phyloP scores from a whole-genome alignment of 495 filamentous ascomycete species.

The Penicillium argentinense region DNA sequence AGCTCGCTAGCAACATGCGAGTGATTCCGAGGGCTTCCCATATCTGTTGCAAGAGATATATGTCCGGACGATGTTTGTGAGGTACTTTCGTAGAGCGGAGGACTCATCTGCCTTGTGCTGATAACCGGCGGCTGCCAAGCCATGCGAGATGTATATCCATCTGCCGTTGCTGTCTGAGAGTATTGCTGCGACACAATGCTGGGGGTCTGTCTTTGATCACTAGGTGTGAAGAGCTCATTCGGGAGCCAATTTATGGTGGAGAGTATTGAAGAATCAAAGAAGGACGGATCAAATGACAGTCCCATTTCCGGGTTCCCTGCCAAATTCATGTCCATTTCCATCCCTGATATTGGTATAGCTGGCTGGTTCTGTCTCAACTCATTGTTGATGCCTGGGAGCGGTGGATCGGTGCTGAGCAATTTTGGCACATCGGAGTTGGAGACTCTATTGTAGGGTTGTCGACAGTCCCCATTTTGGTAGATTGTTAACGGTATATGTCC shows the following conservation, averaged over 20 bases:
- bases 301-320: slow-evolving; percentile 23
- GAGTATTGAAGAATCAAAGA: slow-evolving; percentile 26
- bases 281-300: slow-evolving; percentile 23
- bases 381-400: slow-evolving; percentile 5
- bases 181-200: slow-evolving; percentile 15
- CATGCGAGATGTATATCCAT: slow-evolving; percentile 19
- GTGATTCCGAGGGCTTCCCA: slow-evolving; percentile 18
- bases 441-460: slow-evolving; percentile 14
- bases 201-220: slow-evolving; percentile 10
- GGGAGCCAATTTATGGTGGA: slow-evolving; percentile 43
- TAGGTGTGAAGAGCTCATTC: slow-evolving; percentile 21
- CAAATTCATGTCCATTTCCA: slow-evolving; percentile 20
- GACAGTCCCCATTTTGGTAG: slow-evolving; percentile 10
- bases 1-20: slow-evolving; percentile 18
- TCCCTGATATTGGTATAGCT: slow-evolving; percentile 9
- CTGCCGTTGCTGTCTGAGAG: slow-evolving; percentile 14
- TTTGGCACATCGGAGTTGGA: slow-evolving; percentile 10
- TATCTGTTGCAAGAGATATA: slow-evolving; percentile 18
- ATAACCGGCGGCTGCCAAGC: slow-evolving; percentile 35
- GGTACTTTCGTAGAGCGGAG: slow-evolving; percentile 17
- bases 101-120: slow-evolving; percentile 14
- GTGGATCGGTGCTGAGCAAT: slow-evolving; percentile 8
- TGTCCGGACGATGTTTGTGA: slow-evolving; percentile 24
- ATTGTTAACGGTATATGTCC: slow-evolving; percentile 3
- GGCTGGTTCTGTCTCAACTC: slow-evolving; percentile 16